These are phyloP conservation scores for Pleurotus giganteus DNA, from an alignment of 768 basidiomycete species.

Conservation along the genomic window DNA sequence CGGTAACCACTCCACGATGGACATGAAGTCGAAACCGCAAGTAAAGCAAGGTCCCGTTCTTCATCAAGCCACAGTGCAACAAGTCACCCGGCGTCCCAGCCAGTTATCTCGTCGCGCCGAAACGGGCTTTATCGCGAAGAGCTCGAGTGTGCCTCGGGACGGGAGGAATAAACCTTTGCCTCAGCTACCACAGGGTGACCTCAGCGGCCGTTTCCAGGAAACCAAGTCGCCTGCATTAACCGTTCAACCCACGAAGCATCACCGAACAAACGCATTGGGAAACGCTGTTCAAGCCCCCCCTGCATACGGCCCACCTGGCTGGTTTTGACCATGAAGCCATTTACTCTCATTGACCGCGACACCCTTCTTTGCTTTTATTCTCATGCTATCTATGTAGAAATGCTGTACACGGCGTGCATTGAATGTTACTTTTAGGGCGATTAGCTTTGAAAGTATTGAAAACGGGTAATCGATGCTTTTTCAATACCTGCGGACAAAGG, in stretches of 20 bases:
- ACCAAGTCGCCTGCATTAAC: background rate
- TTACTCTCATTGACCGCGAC: background rate
- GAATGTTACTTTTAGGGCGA: no score
- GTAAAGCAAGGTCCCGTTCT: background rate
- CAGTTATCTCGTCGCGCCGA: background rate
- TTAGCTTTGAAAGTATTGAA: no score
- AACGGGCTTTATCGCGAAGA: background rate
- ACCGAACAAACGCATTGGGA: no score
- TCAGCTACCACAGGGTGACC: background rate
- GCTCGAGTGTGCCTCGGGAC: background rate
- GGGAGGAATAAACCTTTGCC: constrained; percentile 4
- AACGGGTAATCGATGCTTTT: no score
- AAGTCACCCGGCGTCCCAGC: background rate
- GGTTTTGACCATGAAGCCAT: background rate
- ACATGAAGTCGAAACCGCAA: background rate
- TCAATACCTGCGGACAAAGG: no score
- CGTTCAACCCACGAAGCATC: background rate
- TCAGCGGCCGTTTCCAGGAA: background rate
- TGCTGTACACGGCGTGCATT: no score
- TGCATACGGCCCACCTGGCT: background rate
- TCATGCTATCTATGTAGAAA: no score
- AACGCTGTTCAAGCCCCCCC: background rate
- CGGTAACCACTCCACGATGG: background rate
- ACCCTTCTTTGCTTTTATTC: background rate
- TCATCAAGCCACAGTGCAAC: background rate